phyloP scores from a whole-genome alignment of 73 alveolate genomes.

The Paramecium tetraurelia region DNA sequence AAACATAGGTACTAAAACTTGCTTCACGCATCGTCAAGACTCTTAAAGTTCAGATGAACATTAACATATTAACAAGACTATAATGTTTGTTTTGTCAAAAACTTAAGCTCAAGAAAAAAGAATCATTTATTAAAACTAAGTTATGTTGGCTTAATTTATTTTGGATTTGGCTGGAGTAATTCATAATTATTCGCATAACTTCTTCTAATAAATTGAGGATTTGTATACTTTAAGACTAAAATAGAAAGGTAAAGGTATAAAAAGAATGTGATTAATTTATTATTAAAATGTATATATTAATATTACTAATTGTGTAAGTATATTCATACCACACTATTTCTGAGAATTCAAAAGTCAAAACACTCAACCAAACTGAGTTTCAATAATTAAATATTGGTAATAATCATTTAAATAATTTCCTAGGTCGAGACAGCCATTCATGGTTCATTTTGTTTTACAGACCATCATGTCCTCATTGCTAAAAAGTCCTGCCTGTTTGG shows the following conservation, averaged over 20 bases:
- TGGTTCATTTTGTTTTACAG: constrained; percentile 16
- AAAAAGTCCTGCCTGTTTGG: constrained; percentile 25
- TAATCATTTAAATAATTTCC: neutral
- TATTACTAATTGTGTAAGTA: neutral
- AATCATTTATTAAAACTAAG: neutral
- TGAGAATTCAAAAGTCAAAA: neutral
- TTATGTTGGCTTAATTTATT: neutral
- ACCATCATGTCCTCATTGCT: constrained; percentile 49
- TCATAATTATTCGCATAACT: neutral
- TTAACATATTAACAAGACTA: constrained; percentile 3
- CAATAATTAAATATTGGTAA: neutral
- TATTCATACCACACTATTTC: neutral
- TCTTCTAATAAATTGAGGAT: constrained; percentile 19
- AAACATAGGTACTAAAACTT: neutral
- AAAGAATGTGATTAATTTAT: neutral
- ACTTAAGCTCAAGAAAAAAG: constrained; percentile 1
- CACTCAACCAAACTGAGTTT: neutral
- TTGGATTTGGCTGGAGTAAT: constrained; percentile 34
- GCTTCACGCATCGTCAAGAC: neutral
- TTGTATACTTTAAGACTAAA: neutral
- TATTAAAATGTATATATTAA: neutral
- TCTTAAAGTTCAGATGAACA: neutral
- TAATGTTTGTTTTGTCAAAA: neutral
- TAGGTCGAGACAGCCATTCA: constrained; percentile 37
- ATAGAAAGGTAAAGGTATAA: neutral